Conservation (phyloP, 441 rosid genomes). For the Croton setiger region DNA sequence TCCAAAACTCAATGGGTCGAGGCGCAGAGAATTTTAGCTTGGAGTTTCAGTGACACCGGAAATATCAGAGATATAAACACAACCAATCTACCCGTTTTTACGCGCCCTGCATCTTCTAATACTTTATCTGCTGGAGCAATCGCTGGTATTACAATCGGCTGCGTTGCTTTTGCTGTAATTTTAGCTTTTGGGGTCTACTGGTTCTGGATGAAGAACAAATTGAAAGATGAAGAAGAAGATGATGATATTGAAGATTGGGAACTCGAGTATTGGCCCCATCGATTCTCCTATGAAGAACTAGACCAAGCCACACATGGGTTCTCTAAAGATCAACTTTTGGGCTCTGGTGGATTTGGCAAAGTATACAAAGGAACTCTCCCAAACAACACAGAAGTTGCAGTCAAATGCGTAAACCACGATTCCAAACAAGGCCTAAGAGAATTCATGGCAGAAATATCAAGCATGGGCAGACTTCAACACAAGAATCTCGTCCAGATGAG, state of each 20-base stretch:
- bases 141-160: constrained; percentile 61
- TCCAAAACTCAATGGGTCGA: constrained; percentile 80
- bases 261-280: constrained; percentile 59
- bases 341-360: constrained; percentile 82
- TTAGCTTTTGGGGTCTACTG: constrained; percentile 45
- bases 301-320: constrained; percentile 65
- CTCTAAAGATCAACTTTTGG: constrained; percentile 65
- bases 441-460: constrained; percentile 74
- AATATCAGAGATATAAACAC: constrained; percentile 54
- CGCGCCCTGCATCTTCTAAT: constrained; percentile 47
- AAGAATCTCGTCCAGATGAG: constrained; percentile 81
- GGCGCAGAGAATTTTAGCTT: constrained; percentile 58
- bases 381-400: constrained; percentile 55
- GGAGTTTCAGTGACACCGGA: constrained; percentile 74
- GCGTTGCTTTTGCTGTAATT: constrained; percentile 41
- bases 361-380: constrained; percentile 67
- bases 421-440: constrained; percentile 75
- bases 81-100: constrained; percentile 52
- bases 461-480: constrained; percentile 83
- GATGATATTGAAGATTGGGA: constrained; percentile 63
- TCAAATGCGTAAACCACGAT: constrained; percentile 71
- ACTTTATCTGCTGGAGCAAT: constrained; percentile 45
- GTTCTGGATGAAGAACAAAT: constrained; percentile 42
- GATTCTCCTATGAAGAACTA: constrained; percentile 69
- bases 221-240: constrained; percentile 27